Conservation (phyloP, 768 basidiomycete genomes). For the Termitomyces sp. region DNA sequence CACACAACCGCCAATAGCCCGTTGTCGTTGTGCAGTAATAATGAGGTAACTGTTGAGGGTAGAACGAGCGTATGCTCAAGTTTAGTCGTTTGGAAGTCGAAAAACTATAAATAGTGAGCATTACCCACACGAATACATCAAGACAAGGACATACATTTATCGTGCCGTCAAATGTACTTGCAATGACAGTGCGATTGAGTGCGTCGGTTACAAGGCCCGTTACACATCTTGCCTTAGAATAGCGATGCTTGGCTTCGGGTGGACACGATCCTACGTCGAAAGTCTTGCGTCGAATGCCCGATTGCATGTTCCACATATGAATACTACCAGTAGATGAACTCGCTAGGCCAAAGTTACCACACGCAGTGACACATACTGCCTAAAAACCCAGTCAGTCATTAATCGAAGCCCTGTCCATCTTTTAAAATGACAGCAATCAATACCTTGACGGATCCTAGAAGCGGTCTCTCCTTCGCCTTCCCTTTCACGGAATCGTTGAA, state of each 20-base stretch:
- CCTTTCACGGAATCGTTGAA: slow-evolving; percentile 45
- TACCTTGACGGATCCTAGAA: slow-evolving; percentile 70
- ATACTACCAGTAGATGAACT: slow-evolving; percentile 78
- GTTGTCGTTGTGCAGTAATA: slow-evolving; percentile 78
- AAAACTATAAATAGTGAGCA: slow-evolving; percentile 57
- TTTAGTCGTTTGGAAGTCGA: slow-evolving; percentile 87
- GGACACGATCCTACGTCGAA: slow-evolving; percentile 68
- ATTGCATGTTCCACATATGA: slow-evolving; percentile 96
- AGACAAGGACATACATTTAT: slow-evolving; percentile 59
- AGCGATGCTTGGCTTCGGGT: slow-evolving; percentile 40
- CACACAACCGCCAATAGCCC: slow-evolving; percentile 78
- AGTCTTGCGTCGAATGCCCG: slow-evolving; percentile 75
- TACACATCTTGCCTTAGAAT: slow-evolving; percentile 45
- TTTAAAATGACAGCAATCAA: background rate
- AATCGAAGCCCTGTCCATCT: background rate
- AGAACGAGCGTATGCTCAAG: slow-evolving; percentile 63
- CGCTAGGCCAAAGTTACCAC: slow-evolving; percentile 92
- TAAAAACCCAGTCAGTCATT: slow-evolving; percentile 18
- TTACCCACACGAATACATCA: background rate
- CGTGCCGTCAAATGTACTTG: slow-evolving; percentile 83
- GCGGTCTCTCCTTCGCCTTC: slow-evolving; percentile 37
- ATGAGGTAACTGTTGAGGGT: slow-evolving; percentile 62
- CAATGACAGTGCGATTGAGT: slow-evolving; percentile 76
- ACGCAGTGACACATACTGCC: slow-evolving; percentile 87
- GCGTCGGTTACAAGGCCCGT: slow-evolving; percentile 85